Conservation (phyloP, 2,329 filamentous ascomycete genomes). For the Drechslerella coelobrocha region DNA sequence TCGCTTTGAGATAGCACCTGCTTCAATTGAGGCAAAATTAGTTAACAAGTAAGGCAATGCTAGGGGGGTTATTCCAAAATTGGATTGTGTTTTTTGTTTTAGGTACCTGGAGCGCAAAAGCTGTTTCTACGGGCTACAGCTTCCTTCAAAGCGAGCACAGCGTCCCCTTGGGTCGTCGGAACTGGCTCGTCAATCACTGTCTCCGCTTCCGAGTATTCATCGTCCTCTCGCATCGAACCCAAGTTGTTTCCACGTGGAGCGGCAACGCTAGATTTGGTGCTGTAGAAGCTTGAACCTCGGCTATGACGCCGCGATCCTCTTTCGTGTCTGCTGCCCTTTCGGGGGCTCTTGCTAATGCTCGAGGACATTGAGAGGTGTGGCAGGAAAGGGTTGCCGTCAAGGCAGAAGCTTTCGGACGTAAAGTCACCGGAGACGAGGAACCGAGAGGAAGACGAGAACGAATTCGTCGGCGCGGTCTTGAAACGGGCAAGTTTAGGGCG, state of each 20-base stretch:
- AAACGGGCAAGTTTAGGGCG: conserved; percentile 46
- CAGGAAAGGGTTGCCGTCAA: conserved; percentile 34
- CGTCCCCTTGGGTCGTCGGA: conserved; percentile 31
- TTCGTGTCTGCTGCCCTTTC: conserved; percentile 10
- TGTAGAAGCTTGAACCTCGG: conserved; percentile 28
- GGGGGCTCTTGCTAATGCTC: conserved; percentile 29
- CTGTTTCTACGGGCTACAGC: conserved; percentile 46
- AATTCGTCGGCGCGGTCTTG: conserved; percentile 29
- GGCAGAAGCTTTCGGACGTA: conserved; percentile 37
- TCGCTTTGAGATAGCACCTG: conserved; percentile 21
- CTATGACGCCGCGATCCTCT: conserved; percentile 24
- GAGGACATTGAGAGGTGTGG: conserved; percentile 29
- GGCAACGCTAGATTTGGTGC: conserved; percentile 22
- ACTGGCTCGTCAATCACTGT: conserved; percentile 43
- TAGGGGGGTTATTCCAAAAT: background rate
- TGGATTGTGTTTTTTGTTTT: background rate
- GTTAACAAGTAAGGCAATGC: background rate
- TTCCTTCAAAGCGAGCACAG: conserved; percentile 42
- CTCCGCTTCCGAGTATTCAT: conserved; percentile 47
- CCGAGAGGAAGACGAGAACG: conserved; percentile 30
- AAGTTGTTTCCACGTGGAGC: conserved; percentile 21
- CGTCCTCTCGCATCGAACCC: conserved; percentile 47
- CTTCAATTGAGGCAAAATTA: background rate
- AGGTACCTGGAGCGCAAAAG: conserved; percentile 35
- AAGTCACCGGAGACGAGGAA: conserved; percentile 42